Base-by-base conservation (phyloP, 306 rosid species). In the Prosopis cineraria region DNA sequence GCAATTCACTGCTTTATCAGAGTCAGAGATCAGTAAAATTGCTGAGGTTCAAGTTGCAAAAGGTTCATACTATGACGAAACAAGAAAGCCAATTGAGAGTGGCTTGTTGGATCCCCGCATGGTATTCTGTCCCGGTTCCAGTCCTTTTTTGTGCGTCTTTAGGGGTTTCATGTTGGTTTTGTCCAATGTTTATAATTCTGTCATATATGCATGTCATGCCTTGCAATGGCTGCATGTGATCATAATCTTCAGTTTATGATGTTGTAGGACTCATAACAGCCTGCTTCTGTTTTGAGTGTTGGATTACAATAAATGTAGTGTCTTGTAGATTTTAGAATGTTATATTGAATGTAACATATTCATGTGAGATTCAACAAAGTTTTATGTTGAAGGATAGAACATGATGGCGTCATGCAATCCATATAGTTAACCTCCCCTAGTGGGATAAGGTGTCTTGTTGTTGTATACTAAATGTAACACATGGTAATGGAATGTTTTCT, bases 101-200 rank as follows among this genome's bases (percentile, higher is more conserved):
- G 98, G 97, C 75, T 88, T 94, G 76, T 83, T 94, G 96, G 98
- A 94, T 75, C 76, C 94, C 20, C 89, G 83, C 78, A 80, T 94
- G 98, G 98, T 94, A 91, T 22, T 58, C 40, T 62, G 7, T 56
- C 36, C 29, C 29, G 56, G 7, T 65, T 65, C 22, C 13, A 4
- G 11, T n/a, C 10, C 19, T 30, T 77, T 29, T 44, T 6, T 19
- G 1, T 16, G 19, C 60, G n/a, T 13, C 40, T 34, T 34, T 72
- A 7, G n/a, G 36, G 17, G 20, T 71, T 50, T n/a, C n/a, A 17
- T 52, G 66, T 44, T 31, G 13, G 7, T 53, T 72, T 33, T 45
- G 24, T 10, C 47, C 37, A 16, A 10, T 33, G 68, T 76, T 76
- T 40, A 70, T 62, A 17, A 12, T 68, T 68, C 19, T 7, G 81